Base-by-base conservation (phyloP, 108 stramenopile species). In the Cyclostephanos tholiformis region DNA sequence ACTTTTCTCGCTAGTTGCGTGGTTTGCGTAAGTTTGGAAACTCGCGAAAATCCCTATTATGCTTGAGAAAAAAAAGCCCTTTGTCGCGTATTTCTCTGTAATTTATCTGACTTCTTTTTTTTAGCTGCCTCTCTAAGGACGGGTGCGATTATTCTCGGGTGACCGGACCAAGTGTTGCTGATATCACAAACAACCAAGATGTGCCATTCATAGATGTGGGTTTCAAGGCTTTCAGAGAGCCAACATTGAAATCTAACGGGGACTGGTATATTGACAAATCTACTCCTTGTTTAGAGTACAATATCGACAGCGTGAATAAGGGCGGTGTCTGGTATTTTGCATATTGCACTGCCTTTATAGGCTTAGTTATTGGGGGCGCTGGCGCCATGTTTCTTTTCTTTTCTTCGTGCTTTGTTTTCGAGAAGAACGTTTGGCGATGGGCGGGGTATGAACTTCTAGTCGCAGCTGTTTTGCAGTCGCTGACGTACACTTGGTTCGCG, bases 321-420 rank as follows among this genome's bases (percentile, higher is more conserved):
- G 88, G 88, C 49, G 65, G 56, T 19, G 53, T 56, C 14, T 90
- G 88, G 89, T 85, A 75, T 29, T 71, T 84, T 20, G 38, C 84
- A 13, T 85, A 86, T 32, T 38, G 62, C 0, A 81, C 84, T 72
- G 75, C 77, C 19, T 90, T 89, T 71, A 27, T 89, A 11, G 84
- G 78, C 2, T 53, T 90, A 17, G 88, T 93, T 0, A 26, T 90
- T 16, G 92, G 89, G 26, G 92, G 92, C 17, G 87, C 72, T 4
- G 85, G 87, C 2, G 82, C 85, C 0, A 29, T 89, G 44, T 90
- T 93, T 69, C 53, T 93, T n/a, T 89, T 85, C 82, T 87, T 85
- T 35, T 72, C 78, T 13, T 65, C 72, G 5, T 90, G 89, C 56
- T 81, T 86, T 67, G 72, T 85, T 9, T 89, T 90, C 72, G 84